phyloP scores from a whole-genome alignment of 2,329 filamentous ascomycete species.

The Venturia carpophila region DNA sequence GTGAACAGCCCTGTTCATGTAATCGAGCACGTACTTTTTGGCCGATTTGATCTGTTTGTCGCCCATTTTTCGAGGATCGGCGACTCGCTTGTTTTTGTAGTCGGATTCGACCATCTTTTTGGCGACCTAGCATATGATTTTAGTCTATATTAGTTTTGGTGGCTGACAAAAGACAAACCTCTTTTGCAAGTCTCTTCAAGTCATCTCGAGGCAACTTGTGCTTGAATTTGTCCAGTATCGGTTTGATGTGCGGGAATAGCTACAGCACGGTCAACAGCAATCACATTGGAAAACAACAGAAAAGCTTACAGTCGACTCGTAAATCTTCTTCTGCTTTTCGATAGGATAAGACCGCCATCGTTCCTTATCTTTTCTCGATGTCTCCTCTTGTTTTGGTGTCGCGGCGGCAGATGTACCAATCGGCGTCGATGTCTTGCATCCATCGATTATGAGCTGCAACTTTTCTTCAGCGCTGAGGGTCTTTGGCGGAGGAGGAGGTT shows the following conservation, averaged over 20 bases:
- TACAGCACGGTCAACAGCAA: constrained; percentile 31
- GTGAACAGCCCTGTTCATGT: constrained; percentile 73
- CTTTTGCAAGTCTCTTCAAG: constrained; percentile 56
- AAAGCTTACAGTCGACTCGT: constrained; percentile 76
- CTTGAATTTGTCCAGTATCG: constrained; percentile 79
- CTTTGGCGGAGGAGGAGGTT: constrained; percentile 51
- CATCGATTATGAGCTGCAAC: constrained; percentile 67
- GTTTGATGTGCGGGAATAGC: constrained; percentile 78
- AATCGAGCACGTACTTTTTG: constrained; percentile 75
- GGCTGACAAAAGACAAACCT: constrained; percentile 36
- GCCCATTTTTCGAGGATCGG: constrained; percentile 68
- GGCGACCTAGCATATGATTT: constrained; percentile 43
- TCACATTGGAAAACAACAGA: not conserved
- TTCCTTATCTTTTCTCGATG: constrained; percentile 52
- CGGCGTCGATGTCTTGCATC: constrained; percentile 56
- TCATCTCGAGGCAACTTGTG: constrained; percentile 79
- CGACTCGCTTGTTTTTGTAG: constrained; percentile 81
- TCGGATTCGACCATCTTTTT: constrained; percentile 90
- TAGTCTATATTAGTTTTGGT: constrained; percentile 42
- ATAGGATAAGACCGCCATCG: constrained; percentile 62
- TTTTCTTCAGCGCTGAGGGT: constrained; percentile 64
- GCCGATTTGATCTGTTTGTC: constrained; percentile 75
- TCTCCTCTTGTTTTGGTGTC: constrained; percentile 55
- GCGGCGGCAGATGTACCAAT: constrained; percentile 49
- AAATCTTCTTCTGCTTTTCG: constrained; percentile 92